These are phyloP conservation scores for Fallopia convolvulus DNA, from an alignment of 148 eudicot species.

Conservation along the genomic window DNA sequence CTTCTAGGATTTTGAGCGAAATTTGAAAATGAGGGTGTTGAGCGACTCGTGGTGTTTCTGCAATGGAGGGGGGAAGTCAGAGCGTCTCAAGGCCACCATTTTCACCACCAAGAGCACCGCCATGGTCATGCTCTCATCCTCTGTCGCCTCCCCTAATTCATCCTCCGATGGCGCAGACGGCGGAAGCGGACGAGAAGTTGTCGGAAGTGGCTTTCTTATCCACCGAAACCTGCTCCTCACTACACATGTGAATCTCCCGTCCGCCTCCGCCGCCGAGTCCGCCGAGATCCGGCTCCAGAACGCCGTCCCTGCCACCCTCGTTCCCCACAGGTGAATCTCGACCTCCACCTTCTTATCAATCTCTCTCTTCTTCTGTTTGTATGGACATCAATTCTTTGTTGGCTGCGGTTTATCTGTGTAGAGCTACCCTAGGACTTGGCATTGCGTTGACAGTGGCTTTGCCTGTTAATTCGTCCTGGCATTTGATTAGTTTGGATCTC, in stretches of 20 bases:
- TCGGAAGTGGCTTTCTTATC: conserved; percentile 70
- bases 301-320: conserved; percentile 65
- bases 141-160: conserved; percentile 9
- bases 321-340: conserved; percentile 61
- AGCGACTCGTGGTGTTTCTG: conserved; percentile 93
- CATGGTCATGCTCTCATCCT: conserved; percentile 46
- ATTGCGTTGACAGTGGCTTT: conserved; percentile 5
- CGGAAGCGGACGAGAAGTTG: conserved; percentile 20
- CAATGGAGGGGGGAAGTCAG: conserved; percentile 89
- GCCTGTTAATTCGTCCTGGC: background rate
- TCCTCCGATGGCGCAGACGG: conserved; percentile 9
- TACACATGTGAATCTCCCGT: conserved; percentile 75
- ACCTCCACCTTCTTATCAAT: background rate
- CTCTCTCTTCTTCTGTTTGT: background rate
- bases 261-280: conserved; percentile 65
- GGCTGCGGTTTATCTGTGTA: background rate
- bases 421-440: background rate
- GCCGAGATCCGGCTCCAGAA: conserved; percentile 81
- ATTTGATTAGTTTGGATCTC: conserved; percentile 5
- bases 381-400: background rate
- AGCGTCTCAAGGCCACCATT: conserved; percentile 63
- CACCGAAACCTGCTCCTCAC: conserved; percentile 78
- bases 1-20: background rate
- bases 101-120: conserved; percentile 58
- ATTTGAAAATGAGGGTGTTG: conserved; percentile 46